phyloP scores from a whole-genome alignment of 179 eudicot species.

The Silene coronaria region DNA sequence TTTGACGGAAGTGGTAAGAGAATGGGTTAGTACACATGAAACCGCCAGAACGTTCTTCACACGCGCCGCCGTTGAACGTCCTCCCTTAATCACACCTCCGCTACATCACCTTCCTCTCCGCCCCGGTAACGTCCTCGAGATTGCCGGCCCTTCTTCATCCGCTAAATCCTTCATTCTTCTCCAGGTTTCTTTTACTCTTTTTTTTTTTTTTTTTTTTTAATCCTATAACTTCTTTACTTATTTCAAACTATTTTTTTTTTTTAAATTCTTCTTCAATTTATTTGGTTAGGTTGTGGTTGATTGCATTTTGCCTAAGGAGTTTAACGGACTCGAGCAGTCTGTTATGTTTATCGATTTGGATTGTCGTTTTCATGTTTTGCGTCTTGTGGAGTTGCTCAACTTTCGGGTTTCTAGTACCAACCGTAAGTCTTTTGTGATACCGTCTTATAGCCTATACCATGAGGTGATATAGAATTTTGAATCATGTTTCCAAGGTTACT shows the following conservation, averaged over 20 bases:
- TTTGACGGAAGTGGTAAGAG: constrained; percentile 16
- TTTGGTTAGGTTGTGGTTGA: constrained; percentile 52
- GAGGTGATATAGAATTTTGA: no score
- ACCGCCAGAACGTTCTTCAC: constrained; percentile 45
- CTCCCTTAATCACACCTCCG: constrained; percentile 51
- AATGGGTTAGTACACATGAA: constrained; percentile 57
- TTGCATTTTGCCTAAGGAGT: constrained; percentile 78
- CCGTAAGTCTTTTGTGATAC: constrained; percentile 29
- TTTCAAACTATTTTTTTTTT: background rate
- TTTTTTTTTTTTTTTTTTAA: background rate
- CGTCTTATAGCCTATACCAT: background rate
- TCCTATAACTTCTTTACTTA: background rate
- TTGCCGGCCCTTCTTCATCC: constrained; percentile 75
- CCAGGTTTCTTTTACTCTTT: constrained; percentile 33
- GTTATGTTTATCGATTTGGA: constrained; percentile 79
- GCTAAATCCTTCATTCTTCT: constrained; percentile 70
- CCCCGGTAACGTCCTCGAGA: constrained; percentile 70
- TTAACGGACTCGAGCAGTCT: constrained; percentile 63
- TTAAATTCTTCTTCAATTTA: background rate
- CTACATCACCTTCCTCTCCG: constrained; percentile 82
- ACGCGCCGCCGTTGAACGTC: constrained; percentile 44
- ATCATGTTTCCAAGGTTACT: no score
- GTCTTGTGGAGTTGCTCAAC: constrained; percentile 47
- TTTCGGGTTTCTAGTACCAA: constrained; percentile 32
- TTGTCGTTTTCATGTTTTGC: constrained; percentile 71